phyloP scores from a whole-genome alignment of 2,329 filamentous ascomycete genomes.

The Hypoxylon sp. region DNA sequence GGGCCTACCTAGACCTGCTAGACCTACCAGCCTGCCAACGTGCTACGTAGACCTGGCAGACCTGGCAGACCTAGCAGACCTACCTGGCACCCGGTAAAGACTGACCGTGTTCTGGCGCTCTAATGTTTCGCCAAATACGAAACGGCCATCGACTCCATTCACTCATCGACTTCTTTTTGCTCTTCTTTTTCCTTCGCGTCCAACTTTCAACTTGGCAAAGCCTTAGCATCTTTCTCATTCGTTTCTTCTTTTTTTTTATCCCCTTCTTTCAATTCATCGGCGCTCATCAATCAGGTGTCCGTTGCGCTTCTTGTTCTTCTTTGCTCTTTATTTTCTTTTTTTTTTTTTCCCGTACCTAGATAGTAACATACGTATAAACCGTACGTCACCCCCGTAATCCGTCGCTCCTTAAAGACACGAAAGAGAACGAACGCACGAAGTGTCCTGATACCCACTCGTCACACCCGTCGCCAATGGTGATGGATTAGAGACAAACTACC shows the following conservation, averaged over 20 bases:
- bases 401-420: slow-evolving; percentile 20
- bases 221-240: slow-evolving; percentile 12
- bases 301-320: slow-evolving; percentile 6
- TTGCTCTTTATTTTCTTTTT: slow-evolving; percentile 2
- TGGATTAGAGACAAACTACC: slow-evolving; percentile 17
- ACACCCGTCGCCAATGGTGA: slow-evolving; percentile 31
- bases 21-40: no score
- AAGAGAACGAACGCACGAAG: slow-evolving; percentile 28
- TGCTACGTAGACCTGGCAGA: no score
- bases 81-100: no score
- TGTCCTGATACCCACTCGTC: slow-evolving; percentile 18
- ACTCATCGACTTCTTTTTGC: background rate
- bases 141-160: background rate
- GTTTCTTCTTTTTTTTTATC: slow-evolving; percentile 28
- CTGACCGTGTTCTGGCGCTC: background rate
- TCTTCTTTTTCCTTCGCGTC: slow-evolving; percentile 15
- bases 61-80: no score
- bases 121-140: background rate
- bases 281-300: slow-evolving; percentile 7
- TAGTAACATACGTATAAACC: background rate
- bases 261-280: slow-evolving; percentile 13
- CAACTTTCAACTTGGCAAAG: slow-evolving; percentile 2
- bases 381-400: slow-evolving; percentile 1
- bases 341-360: background rate
- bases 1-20: no score